A percentile compares a stretch with the other conserved stretches of the same genome.
phyloP scores from a whole-genome alignment of 768 basidiomycete genomes.

The Coprinopsis cinerea region DNA sequence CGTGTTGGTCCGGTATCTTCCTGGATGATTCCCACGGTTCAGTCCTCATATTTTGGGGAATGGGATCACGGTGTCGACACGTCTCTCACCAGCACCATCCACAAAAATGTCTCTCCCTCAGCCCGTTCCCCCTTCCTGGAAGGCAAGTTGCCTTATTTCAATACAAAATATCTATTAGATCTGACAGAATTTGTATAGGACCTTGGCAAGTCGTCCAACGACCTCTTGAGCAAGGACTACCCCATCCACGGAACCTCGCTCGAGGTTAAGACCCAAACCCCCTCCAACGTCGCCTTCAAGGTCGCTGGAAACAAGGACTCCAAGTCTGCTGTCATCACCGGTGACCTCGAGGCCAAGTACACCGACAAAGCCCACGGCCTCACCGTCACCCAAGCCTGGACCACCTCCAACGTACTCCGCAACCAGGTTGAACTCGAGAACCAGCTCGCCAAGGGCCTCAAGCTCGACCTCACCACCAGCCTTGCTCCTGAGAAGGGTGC shows the following conservation, averaged over 20 bases:
- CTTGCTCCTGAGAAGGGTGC: constrained; percentile 82
- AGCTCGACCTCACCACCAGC: constrained; percentile 82
- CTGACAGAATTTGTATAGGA: constrained; percentile 43
- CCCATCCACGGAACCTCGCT: constrained; percentile 65
- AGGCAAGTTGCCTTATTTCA: constrained; percentile 27
- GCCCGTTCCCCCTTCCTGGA: constrained; percentile 96
- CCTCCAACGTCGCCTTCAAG: constrained; percentile 90
- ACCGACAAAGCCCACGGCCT: constrained; percentile 87
- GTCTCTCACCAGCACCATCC: constrained; percentile 16
- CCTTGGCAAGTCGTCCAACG: constrained; percentile 95
- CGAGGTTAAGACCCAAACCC: constrained; percentile 86
- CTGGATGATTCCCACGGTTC: constrained; percentile 16
- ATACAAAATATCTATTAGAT: background rate
- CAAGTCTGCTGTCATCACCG: constrained; percentile 66
- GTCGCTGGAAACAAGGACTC: constrained; percentile 79
- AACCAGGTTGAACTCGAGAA: constrained; percentile 93
- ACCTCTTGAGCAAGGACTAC: constrained; percentile 92
- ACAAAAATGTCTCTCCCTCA: constrained; percentile 84
- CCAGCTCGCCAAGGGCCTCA: constrained; percentile 95
- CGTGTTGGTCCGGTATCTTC: constrained; percentile 12
- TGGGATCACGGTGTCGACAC: constrained; percentile 2
- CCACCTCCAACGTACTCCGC: constrained; percentile 88
- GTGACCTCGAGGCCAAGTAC: constrained; percentile 96
- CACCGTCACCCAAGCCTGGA: constrained; percentile 94
- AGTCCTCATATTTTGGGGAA: constrained; percentile 13